Conservation (phyloP, 1,284 basidiomycete species). For the Cutaneotrichosporon spelunceum region DNA sequence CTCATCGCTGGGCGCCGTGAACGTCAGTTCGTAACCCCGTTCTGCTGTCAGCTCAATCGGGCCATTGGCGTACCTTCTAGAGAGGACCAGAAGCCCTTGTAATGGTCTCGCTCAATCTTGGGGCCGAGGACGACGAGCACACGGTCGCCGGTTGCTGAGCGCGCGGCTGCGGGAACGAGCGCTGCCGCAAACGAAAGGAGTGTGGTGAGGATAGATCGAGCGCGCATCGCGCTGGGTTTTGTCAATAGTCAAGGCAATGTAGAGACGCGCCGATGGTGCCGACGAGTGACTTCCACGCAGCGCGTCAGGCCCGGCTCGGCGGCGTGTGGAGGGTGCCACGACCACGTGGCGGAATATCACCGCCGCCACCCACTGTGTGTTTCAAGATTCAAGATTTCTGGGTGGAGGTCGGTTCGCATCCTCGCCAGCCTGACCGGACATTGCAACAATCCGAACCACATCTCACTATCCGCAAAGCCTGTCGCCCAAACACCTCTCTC, state of each 20-base stretch:
- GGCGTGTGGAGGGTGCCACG: slow-evolving; percentile 11
- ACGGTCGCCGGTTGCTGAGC: slow-evolving; percentile 75
- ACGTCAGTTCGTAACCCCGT: slow-evolving; percentile 74
- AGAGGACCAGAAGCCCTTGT: slow-evolving; percentile 74
- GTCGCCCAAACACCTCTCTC: background rate
- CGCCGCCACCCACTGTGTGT: background rate
- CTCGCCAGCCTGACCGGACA: too few relatives aligned
- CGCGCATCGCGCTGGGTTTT: slow-evolving; percentile 18
- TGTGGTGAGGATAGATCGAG: slow-evolving; percentile 12
- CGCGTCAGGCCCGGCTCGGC: slow-evolving; percentile 1
- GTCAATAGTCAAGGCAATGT: background rate
- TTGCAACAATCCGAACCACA: too few relatives aligned
- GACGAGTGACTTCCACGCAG: background rate
- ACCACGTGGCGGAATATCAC: slow-evolving; percentile 3
- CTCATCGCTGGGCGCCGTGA: slow-evolving; percentile 67
- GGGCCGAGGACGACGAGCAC: slow-evolving; percentile 81
- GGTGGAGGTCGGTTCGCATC: slow-evolving; percentile 11
- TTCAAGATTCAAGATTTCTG: slow-evolving; percentile 7
- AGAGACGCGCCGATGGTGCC: background rate
- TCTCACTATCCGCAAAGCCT: too few relatives aligned
- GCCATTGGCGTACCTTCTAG: slow-evolving; percentile 61
- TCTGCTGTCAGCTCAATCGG: slow-evolving; percentile 52
- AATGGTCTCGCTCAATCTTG: slow-evolving; percentile 62
- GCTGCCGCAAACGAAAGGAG: slow-evolving; percentile 15
- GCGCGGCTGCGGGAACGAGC: slow-evolving; percentile 53